phyloP scores from a whole-genome alignment of 164 flowering plant genomes.

The Kalanchoe fedtschenkoi region DNA sequence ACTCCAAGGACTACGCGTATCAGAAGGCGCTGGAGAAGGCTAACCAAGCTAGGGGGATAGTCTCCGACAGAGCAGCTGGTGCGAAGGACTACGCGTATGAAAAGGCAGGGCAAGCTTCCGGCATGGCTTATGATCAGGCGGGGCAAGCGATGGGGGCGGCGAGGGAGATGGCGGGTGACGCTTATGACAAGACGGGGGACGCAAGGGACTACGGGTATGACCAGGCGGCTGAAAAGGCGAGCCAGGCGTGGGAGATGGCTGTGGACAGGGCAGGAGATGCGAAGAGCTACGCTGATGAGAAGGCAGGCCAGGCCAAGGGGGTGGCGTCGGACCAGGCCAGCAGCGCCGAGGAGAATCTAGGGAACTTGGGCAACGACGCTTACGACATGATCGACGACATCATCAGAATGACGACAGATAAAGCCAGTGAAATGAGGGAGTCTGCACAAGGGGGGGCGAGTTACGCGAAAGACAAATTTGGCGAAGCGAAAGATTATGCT shows the following conservation, averaged over 20 bases:
- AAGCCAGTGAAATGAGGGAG: constrained; percentile 13
- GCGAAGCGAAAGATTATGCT: constrained; percentile 1
- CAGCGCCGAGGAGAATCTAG: constrained; percentile 4
- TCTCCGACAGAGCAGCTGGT: background rate
- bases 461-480: constrained; percentile 8
- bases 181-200: background rate
- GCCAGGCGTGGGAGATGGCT: background rate
- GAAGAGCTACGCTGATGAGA: constrained; percentile 17
- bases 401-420: constrained; percentile 11
- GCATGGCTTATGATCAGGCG: too few species aligned
- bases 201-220: background rate
- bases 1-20: background rate
- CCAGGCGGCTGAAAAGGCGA: background rate
- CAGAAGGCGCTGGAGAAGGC: constrained; percentile 2
- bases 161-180: background rate
- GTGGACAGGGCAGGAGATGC: background rate
- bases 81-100: background rate
- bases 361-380: constrained; percentile 10
- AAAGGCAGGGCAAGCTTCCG: too few species aligned
- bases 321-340: constrained; percentile 1
- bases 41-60: background rate
- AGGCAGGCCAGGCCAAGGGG: constrained; percentile 14
- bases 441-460: constrained; percentile 6
- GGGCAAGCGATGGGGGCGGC: background rate
- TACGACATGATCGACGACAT: constrained; percentile 10